These are phyloP conservation scores for Isabelozyma gotoi DNA, from an alignment of 805 yeast genomes.

Conservation along the genomic window DNA sequence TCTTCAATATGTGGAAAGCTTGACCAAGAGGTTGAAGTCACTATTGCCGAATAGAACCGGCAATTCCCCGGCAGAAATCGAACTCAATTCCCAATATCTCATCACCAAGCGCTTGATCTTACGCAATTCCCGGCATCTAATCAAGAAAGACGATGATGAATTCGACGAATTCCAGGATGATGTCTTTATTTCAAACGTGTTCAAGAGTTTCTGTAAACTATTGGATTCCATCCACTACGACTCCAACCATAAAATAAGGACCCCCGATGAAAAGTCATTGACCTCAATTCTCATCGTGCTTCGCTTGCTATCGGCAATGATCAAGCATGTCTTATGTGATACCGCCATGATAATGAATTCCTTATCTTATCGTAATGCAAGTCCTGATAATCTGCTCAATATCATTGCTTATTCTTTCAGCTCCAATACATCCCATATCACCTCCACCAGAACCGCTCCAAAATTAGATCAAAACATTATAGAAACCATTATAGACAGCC, in stretches of 20 bases:
- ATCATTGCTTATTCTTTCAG: neutral
- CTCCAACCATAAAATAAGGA: conserved; percentile 18
- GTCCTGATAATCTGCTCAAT: neutral
- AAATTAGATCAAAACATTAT: neutral
- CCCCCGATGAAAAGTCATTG: conserved; percentile 29
- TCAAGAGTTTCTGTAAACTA: conserved; percentile 19
- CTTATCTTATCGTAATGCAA: neutral
- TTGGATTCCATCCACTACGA: conserved; percentile 24
- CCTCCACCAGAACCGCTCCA: neutral
- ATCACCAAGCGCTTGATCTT: conserved; percentile 17
- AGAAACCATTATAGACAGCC: neutral
- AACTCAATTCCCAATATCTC: conserved; percentile 38
- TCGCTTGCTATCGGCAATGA: conserved; percentile 27
- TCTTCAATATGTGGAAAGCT: conserved; percentile 20
- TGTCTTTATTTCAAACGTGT: conserved; percentile 17
- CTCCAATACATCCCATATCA: neutral
- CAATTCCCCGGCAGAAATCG: conserved; percentile 37
- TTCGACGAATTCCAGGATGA: neutral
- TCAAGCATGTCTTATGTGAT: conserved; percentile 18
- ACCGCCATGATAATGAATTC: too few species aligned
- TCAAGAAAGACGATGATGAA: neutral
- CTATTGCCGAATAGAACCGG: conserved; percentile 40
- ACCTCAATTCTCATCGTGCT: conserved; percentile 31
- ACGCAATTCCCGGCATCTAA: neutral
- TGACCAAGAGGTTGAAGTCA: conserved; percentile 29